These are phyloP conservation scores for Lasiosphaeriaceae sp. DNA, from an alignment of 495 filamentous ascomycete genomes.

Conservation along the genomic window DNA sequence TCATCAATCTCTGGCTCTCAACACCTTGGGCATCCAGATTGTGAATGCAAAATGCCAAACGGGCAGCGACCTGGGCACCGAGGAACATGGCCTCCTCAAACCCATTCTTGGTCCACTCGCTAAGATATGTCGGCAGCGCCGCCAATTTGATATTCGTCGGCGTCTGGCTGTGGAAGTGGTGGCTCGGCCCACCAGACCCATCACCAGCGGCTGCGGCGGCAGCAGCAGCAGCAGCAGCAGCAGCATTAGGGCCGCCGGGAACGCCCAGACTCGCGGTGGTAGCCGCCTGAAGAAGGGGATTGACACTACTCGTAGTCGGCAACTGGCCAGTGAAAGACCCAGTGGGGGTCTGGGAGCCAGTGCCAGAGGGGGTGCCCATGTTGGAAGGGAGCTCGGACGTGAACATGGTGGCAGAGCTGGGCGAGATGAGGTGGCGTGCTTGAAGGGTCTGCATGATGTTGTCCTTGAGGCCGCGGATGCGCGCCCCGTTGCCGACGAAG, in stretches of 20 bases:
- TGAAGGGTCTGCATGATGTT: constrained; percentile 74
- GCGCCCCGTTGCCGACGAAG: constrained; percentile 83
- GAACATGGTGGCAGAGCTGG: constrained; percentile 89
- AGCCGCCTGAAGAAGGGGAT: constrained; percentile 88
- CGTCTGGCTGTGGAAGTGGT: constrained; percentile 83
- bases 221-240: constrained; percentile 16
- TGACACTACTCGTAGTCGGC: constrained; percentile 59
- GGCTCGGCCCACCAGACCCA: constrained; percentile 35
- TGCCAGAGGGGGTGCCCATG: constrained; percentile 82
- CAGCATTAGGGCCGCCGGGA: constrained; percentile 37
- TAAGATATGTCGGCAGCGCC: constrained; percentile 79
- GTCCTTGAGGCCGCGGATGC: constrained; percentile 81
- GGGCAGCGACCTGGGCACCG: constrained; percentile 72
- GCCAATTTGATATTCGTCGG: constrained; percentile 79
- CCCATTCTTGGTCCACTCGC: constrained; percentile 86
- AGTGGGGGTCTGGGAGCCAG: constrained; percentile 84
- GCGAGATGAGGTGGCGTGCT: constrained; percentile 82
- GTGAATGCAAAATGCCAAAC: constrained; percentile 61
- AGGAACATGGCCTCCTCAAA: constrained; percentile 78
- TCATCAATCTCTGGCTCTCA: constrained; percentile 41
- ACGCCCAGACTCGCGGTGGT: constrained; percentile 67
- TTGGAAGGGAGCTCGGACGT: constrained; percentile 91
- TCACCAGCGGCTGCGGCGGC: neutral
- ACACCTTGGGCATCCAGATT: constrained; percentile 38
- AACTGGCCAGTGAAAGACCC: constrained; percentile 55